These are phyloP conservation scores for Aspergillus hortae DNA, from an alignment of 2,329 filamentous ascomycete species.

Conservation along the genomic window DNA sequence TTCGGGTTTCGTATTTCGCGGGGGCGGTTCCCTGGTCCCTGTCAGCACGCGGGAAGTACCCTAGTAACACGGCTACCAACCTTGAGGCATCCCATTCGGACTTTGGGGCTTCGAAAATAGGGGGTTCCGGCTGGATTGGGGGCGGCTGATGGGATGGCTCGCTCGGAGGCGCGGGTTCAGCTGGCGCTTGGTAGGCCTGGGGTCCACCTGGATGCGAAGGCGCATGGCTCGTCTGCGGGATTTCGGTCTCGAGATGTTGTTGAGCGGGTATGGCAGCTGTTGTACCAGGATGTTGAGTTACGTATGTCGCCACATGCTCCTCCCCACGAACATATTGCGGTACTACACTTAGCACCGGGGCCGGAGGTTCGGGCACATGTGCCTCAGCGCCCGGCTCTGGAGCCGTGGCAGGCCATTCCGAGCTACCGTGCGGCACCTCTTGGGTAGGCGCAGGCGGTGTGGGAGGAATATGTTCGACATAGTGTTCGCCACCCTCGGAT, in stretches of 20 bases:
- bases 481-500: too few relatives aligned
- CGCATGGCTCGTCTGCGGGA: background rate
- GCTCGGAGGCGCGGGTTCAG: conserved; percentile 40
- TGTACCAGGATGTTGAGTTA: conserved; percentile 16
- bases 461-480: too few relatives aligned
- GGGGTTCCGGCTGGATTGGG: conserved; percentile 27
- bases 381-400: background rate
- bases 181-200: conserved; percentile 32
- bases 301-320: conserved; percentile 37
- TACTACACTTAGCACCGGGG: conserved; percentile 29
- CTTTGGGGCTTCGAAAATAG: conserved; percentile 55
- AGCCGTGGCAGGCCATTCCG: background rate
- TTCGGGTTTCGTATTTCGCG: conserved; percentile 71
- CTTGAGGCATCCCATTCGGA: conserved; percentile 61
- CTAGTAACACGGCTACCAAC: conserved; percentile 37
- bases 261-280: conserved; percentile 11
- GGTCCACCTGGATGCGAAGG: background rate
- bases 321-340: conserved; percentile 46
- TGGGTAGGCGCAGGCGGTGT: background rate
- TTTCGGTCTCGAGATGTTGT: conserved; percentile 8
- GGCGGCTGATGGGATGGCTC: conserved; percentile 39
- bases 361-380: background rate
- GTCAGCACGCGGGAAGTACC: conserved; percentile 18
- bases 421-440: background rate
- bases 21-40: conserved; percentile 55